These are phyloP conservation scores for Barnettozyma sp. DNA, from an alignment of 805 yeast genomes.

Conservation along the genomic window DNA sequence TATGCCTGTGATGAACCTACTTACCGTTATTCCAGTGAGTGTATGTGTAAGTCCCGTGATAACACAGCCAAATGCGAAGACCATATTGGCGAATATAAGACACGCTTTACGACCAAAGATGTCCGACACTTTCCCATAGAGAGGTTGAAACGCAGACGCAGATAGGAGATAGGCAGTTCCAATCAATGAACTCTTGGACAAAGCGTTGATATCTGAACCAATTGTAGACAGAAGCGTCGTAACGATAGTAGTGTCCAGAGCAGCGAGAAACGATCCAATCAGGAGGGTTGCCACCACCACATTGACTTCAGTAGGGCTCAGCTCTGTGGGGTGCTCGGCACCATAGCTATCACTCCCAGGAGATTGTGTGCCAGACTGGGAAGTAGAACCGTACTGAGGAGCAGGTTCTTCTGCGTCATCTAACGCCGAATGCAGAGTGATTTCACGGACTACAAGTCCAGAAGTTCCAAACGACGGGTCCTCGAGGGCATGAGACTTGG, in stretches of 20 bases:
- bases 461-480: constrained; percentile 10
- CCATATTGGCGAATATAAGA: constrained; percentile 31
- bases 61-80: constrained; percentile 39
- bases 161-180: constrained; percentile 59
- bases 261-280: constrained; percentile 45
- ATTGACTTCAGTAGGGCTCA: background rate
- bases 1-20: constrained; percentile 66
- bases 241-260: constrained; percentile 58
- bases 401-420: constrained; percentile 3
- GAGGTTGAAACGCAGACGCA: constrained; percentile 60
- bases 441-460: constrained; percentile 10
- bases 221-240: constrained; percentile 56
- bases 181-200: constrained; percentile 60
- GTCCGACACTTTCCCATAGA: constrained; percentile 58
- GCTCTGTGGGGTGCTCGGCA: background rate
- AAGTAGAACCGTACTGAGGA: constrained; percentile 9
- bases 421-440: constrained; percentile 3
- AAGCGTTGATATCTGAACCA: constrained; percentile 56
- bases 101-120: constrained; percentile 52
- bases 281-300: constrained; percentile 32
- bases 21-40: constrained; percentile 33
- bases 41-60: constrained; percentile 29
- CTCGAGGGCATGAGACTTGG: constrained; percentile 10
- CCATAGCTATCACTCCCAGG: no score
- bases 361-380: no score